phyloP scores from a whole-genome alignment of 352 stramenopile species.

The Phytopythium oedochilum region DNA sequence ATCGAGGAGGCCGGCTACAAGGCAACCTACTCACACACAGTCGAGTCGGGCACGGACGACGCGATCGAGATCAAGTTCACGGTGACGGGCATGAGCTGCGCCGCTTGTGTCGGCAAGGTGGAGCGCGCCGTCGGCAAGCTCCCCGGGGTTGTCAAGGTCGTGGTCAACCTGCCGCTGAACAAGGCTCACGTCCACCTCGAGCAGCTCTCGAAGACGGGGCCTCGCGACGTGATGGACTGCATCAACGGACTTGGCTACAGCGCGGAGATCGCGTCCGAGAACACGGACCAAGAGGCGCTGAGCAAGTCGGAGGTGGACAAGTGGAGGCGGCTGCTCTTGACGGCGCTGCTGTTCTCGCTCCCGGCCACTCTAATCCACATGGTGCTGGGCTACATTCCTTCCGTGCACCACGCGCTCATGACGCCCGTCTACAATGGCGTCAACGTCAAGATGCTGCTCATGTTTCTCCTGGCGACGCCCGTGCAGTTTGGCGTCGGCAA shows the following conservation, averaged over 20 bases:
- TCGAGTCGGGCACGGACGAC: constrained; percentile 74
- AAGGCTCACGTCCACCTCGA: constrained; percentile 78
- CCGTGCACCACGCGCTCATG: constrained; percentile 64
- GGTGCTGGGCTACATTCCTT: constrained; percentile 78
- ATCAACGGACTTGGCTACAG: constrained; percentile 63
- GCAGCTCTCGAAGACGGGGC: constrained; percentile 69
- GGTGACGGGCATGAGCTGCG: constrained; percentile 61
- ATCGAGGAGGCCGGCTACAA: constrained; percentile 80
- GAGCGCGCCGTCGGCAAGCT: constrained; percentile 59
- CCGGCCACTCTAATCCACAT: constrained; percentile 86
- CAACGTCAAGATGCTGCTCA: constrained; percentile 73
- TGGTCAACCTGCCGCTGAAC: constrained; percentile 56
- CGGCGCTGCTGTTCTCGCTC: constrained; percentile 78
- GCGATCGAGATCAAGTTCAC: constrained; percentile 79
- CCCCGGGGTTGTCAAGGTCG: constrained; percentile 65
- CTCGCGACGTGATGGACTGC: constrained; percentile 64
- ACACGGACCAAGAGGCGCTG: constrained; percentile 51
- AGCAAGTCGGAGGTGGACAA: constrained; percentile 72
- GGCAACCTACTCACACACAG: constrained; percentile 67
- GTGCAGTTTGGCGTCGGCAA: constrained; percentile 81
- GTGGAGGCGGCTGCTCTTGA: constrained; percentile 69
- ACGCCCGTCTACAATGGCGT: constrained; percentile 71
- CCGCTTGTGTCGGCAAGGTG: constrained; percentile 60
- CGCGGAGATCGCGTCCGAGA: constrained; percentile 47
- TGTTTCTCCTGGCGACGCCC: constrained; percentile 79